Conservation (phyloP, 371 early-diverging fungal species). For the Chytridium lagenaria region DNA sequence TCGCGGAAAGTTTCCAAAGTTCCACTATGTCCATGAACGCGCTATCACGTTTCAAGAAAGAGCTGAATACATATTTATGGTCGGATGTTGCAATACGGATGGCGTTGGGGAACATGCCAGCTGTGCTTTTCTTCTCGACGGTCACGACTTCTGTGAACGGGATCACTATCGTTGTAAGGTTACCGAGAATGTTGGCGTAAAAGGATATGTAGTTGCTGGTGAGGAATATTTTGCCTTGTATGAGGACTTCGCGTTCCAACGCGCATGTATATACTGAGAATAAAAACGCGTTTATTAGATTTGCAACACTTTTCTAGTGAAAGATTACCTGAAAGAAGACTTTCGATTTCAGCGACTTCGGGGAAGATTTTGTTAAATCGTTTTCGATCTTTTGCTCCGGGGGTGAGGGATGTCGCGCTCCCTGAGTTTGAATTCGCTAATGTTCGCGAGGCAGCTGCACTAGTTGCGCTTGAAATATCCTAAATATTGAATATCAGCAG, state of each 20-base stretch:
- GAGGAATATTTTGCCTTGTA: slow-evolving; percentile 63
- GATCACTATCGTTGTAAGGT: slow-evolving; percentile 51
- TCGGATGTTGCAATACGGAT: slow-evolving; percentile 44
- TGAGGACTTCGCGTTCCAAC: slow-evolving; percentile 60
- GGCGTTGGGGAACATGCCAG: slow-evolving; percentile 65
- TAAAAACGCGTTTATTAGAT: neutral
- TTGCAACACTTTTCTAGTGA: neutral
- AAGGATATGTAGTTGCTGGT: slow-evolving; percentile 56
- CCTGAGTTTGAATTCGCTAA: neutral
- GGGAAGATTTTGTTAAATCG: slow-evolving; percentile 4
- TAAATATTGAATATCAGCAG: neutral
- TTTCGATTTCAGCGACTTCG: neutral
- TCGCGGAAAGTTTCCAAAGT: slow-evolving; percentile 26
- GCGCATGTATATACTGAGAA: slow-evolving; percentile 54
- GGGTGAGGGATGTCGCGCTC: slow-evolving; percentile 8
- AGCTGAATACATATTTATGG: slow-evolving; percentile 44
- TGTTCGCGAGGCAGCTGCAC: neutral
- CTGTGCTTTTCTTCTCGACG: slow-evolving; percentile 61
- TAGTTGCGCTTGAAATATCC: neutral
- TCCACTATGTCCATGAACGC: slow-evolving; percentile 45
- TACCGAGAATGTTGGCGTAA: slow-evolving; percentile 60
- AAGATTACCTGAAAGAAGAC: neutral
- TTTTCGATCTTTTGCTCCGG: slow-evolving; percentile 2
- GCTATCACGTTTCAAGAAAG: slow-evolving; percentile 50
- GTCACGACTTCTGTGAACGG: slow-evolving; percentile 50